These are phyloP conservation scores for Pholiota conissans DNA, from an alignment of 768 basidiomycete species.

Conservation along the genomic window DNA sequence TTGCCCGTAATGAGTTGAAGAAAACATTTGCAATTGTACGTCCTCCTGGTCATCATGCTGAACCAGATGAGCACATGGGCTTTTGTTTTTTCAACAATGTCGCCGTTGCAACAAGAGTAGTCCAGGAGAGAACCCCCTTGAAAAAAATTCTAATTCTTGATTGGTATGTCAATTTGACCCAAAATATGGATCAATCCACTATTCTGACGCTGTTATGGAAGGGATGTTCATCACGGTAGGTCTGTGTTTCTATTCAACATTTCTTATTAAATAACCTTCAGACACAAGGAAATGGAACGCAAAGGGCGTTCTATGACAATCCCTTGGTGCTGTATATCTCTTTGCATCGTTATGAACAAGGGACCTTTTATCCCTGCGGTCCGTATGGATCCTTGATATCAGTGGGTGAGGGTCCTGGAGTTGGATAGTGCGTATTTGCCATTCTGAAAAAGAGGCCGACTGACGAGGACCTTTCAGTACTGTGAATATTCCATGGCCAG, in stretches of 20 bases:
- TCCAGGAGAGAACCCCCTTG: constrained; percentile 65
- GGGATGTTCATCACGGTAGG: constrained; percentile 95
- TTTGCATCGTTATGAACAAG: constrained; percentile 91
- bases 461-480: constrained; percentile 50
- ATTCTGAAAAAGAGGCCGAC: constrained; percentile 1
- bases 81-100: constrained; percentile 99
- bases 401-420: constrained; percentile 79
- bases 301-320: constrained; percentile 93
- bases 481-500: constrained; percentile 96
- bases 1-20: constrained; percentile 75
- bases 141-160: constrained; percentile 91
- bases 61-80: constrained; percentile 98
- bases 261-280: constrained; percentile 2
- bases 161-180: constrained; percentile 60
- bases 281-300: constrained; percentile 90
- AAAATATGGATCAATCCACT: constrained; percentile 3
- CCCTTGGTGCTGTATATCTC: constrained; percentile 92
- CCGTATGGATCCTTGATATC: constrained; percentile 87
- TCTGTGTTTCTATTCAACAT: not conserved
- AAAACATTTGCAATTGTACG: constrained; percentile 95
- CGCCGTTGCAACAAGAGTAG: constrained; percentile 85
- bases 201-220: constrained; percentile 28
- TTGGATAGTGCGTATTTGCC: constrained; percentile 71
- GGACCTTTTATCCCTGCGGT: constrained; percentile 90
- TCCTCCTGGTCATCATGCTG: constrained; percentile 97